phyloP scores from a whole-genome alignment of 176 grass and related monocot genomes.

The Ensete ventricosum region DNA sequence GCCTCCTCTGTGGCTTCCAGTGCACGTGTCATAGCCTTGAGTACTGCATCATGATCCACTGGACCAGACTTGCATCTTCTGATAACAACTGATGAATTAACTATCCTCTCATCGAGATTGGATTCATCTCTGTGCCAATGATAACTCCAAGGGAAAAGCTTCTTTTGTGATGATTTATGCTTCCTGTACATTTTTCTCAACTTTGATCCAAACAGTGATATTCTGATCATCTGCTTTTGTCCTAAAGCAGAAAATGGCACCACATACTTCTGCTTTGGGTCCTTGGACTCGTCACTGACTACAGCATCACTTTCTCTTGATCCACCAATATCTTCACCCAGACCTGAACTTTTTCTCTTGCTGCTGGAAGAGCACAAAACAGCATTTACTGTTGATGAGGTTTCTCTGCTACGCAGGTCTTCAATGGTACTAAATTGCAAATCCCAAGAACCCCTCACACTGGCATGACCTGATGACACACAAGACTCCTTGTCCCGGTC shows the following conservation, averaged over 20 bases:
- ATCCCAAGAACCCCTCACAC: constrained; percentile 16
- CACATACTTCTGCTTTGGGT: constrained; percentile 24
- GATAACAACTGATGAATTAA: constrained; percentile 32
- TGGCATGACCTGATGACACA: constrained; percentile 9
- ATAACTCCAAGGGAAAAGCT: constrained; percentile 81
- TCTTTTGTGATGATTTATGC: constrained; percentile 64
- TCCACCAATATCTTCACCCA: constrained; percentile 10
- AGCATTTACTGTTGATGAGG: constrained; percentile 18
- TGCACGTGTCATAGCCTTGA: constrained; percentile 46
- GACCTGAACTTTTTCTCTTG: constrained; percentile 26
- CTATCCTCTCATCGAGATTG: constrained; percentile 37
- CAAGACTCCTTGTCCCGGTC: constrained; percentile 36
- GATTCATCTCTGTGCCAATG: constrained; percentile 82
- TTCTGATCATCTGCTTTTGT: constrained; percentile 36
- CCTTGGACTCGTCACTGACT: constrained; percentile 30
- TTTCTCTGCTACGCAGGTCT: constrained; percentile 24
- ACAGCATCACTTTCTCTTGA: constrained; percentile 35
- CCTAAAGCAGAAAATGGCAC: constrained; percentile 35
- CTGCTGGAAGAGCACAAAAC: constrained; percentile 17
- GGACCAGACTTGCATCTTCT: constrained; percentile 24
- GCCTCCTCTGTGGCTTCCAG: constrained; percentile 40
- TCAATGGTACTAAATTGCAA: constrained; percentile 15
- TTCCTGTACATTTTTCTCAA: constrained; percentile 83
- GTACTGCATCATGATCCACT: constrained; percentile 56
- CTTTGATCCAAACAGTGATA: constrained; percentile 43